A percentile compares a stretch with the other conserved stretches of the same genome.
Evolutionary conservation across 2,329 filamentous ascomycete genomes (phyloP).

Genomic region (Elsinoe ampelina): DNA sequence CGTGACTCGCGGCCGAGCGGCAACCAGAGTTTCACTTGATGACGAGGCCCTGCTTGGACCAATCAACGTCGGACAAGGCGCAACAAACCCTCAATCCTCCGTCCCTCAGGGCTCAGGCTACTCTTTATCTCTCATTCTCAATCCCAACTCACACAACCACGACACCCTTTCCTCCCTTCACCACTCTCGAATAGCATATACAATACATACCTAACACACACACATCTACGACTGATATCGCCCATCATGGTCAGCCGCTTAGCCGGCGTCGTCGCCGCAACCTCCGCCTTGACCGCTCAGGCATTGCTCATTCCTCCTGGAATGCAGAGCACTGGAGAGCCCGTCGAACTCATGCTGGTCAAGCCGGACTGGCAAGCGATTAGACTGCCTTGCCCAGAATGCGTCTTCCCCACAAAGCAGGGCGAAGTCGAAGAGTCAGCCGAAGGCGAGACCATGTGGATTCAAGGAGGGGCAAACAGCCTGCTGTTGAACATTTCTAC

Average conservation of each 20-base stretch:
- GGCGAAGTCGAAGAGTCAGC: conserved; percentile 18
- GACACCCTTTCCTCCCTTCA: neutral
- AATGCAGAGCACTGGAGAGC: conserved; percentile 35
- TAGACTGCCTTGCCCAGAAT: conserved; percentile 46
- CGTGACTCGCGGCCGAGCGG: neutral
- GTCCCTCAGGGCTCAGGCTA: conserved; percentile 1
- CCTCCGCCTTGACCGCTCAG: conserved; percentile 25
- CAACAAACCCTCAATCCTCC: neutral
- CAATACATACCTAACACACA: conserved; percentile 1
- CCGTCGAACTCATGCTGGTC: conserved; percentile 33
- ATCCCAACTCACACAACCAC: neutral
- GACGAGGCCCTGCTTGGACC: neutral
- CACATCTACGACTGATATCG: conserved; percentile 3
- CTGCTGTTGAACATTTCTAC: conserved; percentile 45
- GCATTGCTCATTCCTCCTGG: conserved; percentile 47
- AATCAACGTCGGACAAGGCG: neutral
- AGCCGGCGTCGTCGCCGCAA: conserved; percentile 23
- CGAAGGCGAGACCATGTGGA: conserved; percentile 22
- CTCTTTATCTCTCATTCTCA: neutral
- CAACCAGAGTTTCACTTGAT: conserved; percentile 5
- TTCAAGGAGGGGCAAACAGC: conserved; percentile 26
- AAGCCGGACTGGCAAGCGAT: conserved; percentile 36
- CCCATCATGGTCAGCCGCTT: conserved; percentile 26
- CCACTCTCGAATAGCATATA: neutral
- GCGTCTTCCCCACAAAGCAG: conserved; percentile 35